Evolutionary conservation across 2,329 filamentous ascomycete genomes (phyloP).

Genomic region (Ceratocystis colombiana): DNA sequence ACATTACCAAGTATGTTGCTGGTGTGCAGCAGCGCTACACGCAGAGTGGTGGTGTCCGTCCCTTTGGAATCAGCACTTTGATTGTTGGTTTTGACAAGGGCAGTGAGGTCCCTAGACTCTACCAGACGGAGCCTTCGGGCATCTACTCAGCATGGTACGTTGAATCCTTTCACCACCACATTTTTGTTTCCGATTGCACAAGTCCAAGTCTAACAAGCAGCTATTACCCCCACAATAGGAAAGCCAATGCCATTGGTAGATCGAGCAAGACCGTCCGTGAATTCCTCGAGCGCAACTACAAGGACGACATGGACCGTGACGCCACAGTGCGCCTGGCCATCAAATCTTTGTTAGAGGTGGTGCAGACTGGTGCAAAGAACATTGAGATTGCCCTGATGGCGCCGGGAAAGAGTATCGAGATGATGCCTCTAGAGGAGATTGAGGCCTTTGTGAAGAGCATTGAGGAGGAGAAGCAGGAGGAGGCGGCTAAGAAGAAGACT

Average conservation of each 20-base stretch:
- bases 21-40: constrained; percentile 98
- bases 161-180: constrained; percentile 29
- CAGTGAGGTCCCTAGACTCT: constrained; percentile 77
- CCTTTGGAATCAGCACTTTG: constrained; percentile 97
- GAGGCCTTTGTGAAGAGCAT: constrained; percentile 97
- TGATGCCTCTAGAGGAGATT: constrained; percentile 91
- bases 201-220: constrained; percentile 2
- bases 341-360: constrained; percentile 95
- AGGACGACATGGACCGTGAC: constrained; percentile 93
- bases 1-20: constrained; percentile 98
- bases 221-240: constrained; percentile 49
- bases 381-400: constrained; percentile 99
- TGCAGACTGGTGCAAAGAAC: constrained; percentile 98
- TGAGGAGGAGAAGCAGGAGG: constrained; percentile 98
- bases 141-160: constrained; percentile 95
- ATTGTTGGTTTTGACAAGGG: constrained; percentile 97
- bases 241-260: constrained; percentile 96
- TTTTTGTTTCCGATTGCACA: background rate
- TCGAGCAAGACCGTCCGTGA: constrained; percentile 98
- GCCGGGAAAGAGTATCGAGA: constrained; percentile 80
- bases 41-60: constrained; percentile 92
- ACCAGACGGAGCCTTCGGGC: constrained; percentile 97
- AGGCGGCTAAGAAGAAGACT: constrained; percentile 93
- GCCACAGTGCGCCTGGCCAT: constrained; percentile 93
- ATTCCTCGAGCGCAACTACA: constrained; percentile 97